phyloP scores from a whole-genome alignment of 2,329 filamentous ascomycete species.

The Ophiostoma triangulosporum region DNA sequence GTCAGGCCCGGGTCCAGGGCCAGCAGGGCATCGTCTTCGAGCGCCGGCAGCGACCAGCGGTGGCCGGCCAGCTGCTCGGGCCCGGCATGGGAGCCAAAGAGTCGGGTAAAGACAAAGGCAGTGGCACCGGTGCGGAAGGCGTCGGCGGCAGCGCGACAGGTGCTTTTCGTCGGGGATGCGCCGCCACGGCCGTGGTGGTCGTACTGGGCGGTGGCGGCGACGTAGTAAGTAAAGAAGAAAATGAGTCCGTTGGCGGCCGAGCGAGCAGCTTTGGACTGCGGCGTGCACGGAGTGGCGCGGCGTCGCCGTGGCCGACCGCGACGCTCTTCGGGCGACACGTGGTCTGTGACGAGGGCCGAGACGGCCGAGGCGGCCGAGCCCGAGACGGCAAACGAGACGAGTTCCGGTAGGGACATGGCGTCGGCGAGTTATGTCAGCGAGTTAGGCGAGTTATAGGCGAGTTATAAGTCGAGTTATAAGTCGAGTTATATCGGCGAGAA shows the following conservation, averaged over 20 bases:
- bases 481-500: no score
- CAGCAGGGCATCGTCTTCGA: constrained; percentile 64
- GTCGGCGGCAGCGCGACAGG: constrained; percentile 8
- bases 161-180: neutral
- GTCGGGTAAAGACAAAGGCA: constrained; percentile 37
- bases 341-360: constrained; percentile 67
- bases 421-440: no score
- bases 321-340: constrained; percentile 20
- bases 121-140: constrained; percentile 22
- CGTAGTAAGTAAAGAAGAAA: constrained; percentile 66
- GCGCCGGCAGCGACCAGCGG: constrained; percentile 50
- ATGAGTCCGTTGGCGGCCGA: constrained; percentile 57
- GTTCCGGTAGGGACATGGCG: constrained; percentile 43
- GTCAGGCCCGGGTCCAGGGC: constrained; percentile 80
- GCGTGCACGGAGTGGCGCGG: neutral
- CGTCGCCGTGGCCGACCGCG: neutral
- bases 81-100: neutral
- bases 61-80: neutral
- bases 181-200: neutral
- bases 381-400: constrained; percentile 63
- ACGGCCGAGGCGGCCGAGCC: constrained; percentile 67
- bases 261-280: constrained; percentile 6
- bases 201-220: constrained; percentile 27
- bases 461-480: neutral
- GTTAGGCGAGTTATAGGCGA: neutral